Percentiles rank a stretch among this genome's conserved stretches.
Conservation (phyloP, 306 rosid species). For the Calophaca sinica region DNA sequence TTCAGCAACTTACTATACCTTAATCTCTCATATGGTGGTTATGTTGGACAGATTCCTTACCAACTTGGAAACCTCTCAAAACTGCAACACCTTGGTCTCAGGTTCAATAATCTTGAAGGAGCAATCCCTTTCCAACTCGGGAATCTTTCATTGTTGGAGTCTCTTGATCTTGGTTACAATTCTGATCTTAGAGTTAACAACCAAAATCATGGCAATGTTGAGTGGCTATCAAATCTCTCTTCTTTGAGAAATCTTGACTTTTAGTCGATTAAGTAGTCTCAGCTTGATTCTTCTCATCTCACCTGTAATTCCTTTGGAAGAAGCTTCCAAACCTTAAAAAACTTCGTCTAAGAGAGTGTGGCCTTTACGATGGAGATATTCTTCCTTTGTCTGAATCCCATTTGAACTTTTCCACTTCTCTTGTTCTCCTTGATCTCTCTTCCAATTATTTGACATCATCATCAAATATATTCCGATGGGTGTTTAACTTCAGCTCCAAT, state of each 20-base stretch:
- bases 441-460: background rate
- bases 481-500: constrained; percentile 2
- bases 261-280: background rate
- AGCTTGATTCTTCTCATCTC: background rate
- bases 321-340: background rate
- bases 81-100: too few species aligned
- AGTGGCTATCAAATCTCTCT: constrained; percentile 16
- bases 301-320: background rate
- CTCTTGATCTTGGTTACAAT: background rate
- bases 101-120: too few species aligned
- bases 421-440: background rate
- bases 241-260: constrained; percentile 19
- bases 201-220: background rate
- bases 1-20: constrained; percentile 14
- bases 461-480: background rate
- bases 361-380: constrained; percentile 1
- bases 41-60: background rate
- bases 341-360: background rate
- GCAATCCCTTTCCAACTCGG: background rate
- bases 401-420: constrained; percentile 12
- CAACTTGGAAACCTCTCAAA: background rate
- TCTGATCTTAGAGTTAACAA: too few species aligned
- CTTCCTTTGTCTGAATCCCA: background rate
- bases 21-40: background rate
- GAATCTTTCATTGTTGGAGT: constrained; percentile 12